These are phyloP conservation scores for Serendipita sp. DNA, from an alignment of 768 basidiomycete genomes.

Conservation along the genomic window DNA sequence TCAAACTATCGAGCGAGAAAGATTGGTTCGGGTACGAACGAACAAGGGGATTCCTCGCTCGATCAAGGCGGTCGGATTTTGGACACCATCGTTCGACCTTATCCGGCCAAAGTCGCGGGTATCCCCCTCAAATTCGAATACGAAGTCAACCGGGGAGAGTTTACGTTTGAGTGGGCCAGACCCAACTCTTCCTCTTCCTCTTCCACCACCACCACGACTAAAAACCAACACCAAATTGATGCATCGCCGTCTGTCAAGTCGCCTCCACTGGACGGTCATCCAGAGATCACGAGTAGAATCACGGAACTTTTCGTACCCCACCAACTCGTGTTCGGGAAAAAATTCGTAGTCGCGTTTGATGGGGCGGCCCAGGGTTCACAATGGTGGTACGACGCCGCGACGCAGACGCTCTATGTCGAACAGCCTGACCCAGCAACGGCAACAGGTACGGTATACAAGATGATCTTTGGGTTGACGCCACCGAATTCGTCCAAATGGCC, in stretches of 20 bases:
- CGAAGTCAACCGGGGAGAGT: constrained; percentile 56
- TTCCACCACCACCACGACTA: background rate
- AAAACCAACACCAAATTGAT: constrained; percentile 8
- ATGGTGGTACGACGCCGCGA: constrained; percentile 42
- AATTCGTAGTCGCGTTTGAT: constrained; percentile 32
- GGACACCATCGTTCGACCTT: constrained; percentile 69
- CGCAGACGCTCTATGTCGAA: constrained; percentile 64
- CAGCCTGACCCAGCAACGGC: constrained; percentile 21
- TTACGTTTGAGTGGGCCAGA: constrained; percentile 49
- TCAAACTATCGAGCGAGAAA: constrained; percentile 20
- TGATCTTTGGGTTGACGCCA: constrained; percentile 42
- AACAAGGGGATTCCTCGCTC: constrained; percentile 48
- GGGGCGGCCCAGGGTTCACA: constrained; percentile 37
- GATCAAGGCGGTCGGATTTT: constrained; percentile 76
- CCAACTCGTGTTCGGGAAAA: constrained; percentile 38
- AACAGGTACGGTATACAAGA: constrained; percentile 28
- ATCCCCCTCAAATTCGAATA: constrained; percentile 60
- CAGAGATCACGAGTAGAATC: constrained; percentile 30
- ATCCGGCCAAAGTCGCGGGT: constrained; percentile 80
- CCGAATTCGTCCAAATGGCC: constrained; percentile 34
- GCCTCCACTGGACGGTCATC: constrained; percentile 28
- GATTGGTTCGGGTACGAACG: constrained; percentile 15
- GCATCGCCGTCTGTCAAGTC: constrained; percentile 15
- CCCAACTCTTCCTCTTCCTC: constrained; percentile 13
- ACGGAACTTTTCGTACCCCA: constrained; percentile 73